Conservation (phyloP, 2,329 filamentous ascomycete genomes). For the Plectosphaerella sp. region DNA sequence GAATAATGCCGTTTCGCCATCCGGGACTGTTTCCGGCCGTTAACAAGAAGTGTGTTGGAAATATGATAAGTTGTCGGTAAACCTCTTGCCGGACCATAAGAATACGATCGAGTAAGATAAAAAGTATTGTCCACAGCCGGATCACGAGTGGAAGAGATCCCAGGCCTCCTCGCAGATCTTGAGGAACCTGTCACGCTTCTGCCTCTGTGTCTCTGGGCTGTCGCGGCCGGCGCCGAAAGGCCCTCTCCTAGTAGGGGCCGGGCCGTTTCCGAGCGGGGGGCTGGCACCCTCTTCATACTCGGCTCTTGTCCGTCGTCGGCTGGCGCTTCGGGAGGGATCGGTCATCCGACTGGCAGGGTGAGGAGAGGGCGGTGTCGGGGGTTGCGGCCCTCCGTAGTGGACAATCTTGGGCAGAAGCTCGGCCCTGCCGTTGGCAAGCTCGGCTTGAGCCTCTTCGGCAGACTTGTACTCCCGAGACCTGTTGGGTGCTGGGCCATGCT, state of each 20-base stretch:
- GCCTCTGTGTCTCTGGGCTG: slow-evolving; percentile 74
- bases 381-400: slow-evolving; percentile 91
- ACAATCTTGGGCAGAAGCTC: slow-evolving; percentile 91
- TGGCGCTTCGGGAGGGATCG: slow-evolving; percentile 53
- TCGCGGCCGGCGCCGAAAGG: slow-evolving; percentile 80
- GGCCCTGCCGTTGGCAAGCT: slow-evolving; percentile 84
- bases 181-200: slow-evolving; percentile 92
- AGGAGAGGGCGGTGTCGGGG: slow-evolving; percentile 84
- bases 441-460: slow-evolving; percentile 90
- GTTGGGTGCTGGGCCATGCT: slow-evolving; percentile 50
- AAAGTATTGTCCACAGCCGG: neutral
- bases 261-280: slow-evolving; percentile 75
- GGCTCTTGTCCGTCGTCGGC: slow-evolving; percentile 72
- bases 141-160: slow-evolving; percentile 93
- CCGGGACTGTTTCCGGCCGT: neutral
- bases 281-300: slow-evolving; percentile 94
- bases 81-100: neutral
- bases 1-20: neutral
- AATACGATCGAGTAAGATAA: neutral
- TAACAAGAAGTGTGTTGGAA: neutral
- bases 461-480: slow-evolving; percentile 87
- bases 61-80: too few species aligned
- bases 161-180: slow-evolving; percentile 82
- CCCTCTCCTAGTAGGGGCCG: slow-evolving; percentile 55
- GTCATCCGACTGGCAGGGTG: slow-evolving; percentile 45